Base-by-base conservation (phyloP, 2,329 filamentous ascomycete genomes). In the Ophiostoma triangulosporum region DNA sequence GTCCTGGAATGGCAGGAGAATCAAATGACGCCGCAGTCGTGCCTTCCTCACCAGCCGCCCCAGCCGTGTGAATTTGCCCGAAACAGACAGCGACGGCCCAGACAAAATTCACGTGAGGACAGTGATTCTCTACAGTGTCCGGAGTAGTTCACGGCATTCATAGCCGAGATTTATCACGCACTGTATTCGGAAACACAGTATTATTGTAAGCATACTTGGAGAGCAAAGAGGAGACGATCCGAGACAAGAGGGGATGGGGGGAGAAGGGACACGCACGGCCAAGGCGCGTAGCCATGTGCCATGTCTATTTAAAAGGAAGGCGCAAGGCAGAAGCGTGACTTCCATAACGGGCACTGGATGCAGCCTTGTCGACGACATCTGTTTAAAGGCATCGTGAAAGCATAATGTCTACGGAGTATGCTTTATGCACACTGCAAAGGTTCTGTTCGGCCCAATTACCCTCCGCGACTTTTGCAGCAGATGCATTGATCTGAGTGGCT, bases 41-140 rank as follows among this genome's bases (percentile, higher is more conserved):
- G 22, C 12, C 52, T 54, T 54, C 52, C 52, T 45, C 46, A 24
- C 31, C 52, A 54, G 52, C 52, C 52, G 52, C 46, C 33, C 46
- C 52, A 43, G 52, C 46, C 52, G 46, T 48, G 15, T 9, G 14
- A 27, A 17, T 7, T 43, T 14, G 4, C 24, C 38, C 38, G 11
- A 29, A 6, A 14, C 14, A 29, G 20, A 17, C 40, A 26, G 12
- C 20, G 5, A 45, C 12, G 11, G 17, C n/a, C n/a, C n/a, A n/a
- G n/a, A n/a, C n/a, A n/a, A n/a, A n/a, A n/a, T n/a, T n/a, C n/a
- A n/a, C n/a, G n/a, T n/a, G n/a, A n/a, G n/a, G n/a, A n/a, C n/a
- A n/a, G n/a, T n/a, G n/a, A n/a, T n/a, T n/a, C n/a, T n/a, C n/a
- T n/a, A n/a, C n/a, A n/a, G n/a, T n/a, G n/a, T n/a, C n/a, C n/a